phyloP scores from a whole-genome alignment of 495 filamentous ascomycete species.

The Barbatosphaeria neglecta region DNA sequence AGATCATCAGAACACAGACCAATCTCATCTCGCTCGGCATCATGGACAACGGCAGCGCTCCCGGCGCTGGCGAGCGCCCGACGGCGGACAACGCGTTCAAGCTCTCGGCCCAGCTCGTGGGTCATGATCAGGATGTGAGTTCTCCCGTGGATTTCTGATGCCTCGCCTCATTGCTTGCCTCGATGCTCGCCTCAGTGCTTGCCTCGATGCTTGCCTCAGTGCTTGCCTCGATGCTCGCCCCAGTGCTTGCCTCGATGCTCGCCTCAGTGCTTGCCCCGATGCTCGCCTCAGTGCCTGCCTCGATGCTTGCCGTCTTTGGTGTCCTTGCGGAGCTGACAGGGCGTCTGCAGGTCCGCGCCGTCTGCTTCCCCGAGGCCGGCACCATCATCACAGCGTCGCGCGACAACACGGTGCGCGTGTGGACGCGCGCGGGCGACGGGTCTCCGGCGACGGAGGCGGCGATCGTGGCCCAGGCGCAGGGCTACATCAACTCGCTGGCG shows the following conservation, averaged over 20 bases:
- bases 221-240: too few species aligned
- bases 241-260: too few species aligned
- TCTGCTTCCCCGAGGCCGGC: conserved; percentile 65
- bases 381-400: conserved; percentile 74
- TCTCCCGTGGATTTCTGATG: neutral
- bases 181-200: too few species aligned
- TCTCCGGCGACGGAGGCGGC: conserved; percentile 65
- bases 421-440: conserved; percentile 49
- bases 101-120: conserved; percentile 69
- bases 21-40: too few species aligned
- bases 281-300: too few species aligned
- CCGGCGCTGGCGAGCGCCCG: too few species aligned
- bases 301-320: neutral
- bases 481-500: conserved; percentile 76
- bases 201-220: too few species aligned
- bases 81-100: conserved; percentile 61
- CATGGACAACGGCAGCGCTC: too few species aligned
- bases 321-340: conserved; percentile 8
- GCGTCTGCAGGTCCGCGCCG: conserved; percentile 63
- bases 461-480: conserved; percentile 61
- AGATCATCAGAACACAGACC: too few species aligned
- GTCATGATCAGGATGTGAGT: conserved; percentile 75
- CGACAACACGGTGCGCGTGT: conserved; percentile 81
- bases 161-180: conserved; percentile 7
- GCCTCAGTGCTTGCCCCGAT: too few species aligned